phyloP scores from a whole-genome alignment of 495 filamentous ascomycete genomes.

The Podospora pseudoanserina region DNA sequence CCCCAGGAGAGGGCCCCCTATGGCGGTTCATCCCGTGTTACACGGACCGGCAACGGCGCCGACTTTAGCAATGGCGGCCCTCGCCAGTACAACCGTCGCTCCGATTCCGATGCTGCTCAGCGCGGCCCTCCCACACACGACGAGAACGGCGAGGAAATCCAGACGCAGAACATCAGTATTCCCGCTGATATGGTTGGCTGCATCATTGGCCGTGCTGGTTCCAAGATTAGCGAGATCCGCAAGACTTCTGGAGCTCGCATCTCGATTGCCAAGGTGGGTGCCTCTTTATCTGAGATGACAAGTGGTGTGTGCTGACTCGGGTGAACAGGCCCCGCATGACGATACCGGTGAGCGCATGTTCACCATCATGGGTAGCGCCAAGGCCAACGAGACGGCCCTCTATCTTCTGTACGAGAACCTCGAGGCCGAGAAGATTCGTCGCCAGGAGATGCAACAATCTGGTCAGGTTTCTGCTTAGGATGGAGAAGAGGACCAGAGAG shows the following conservation, averaged over 20 bases:
- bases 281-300: not conserved
- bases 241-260: constrained; percentile 94
- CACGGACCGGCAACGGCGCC: constrained; percentile 93
- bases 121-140: constrained; percentile 76
- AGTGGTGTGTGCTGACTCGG: not conserved
- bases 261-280: constrained; percentile 80
- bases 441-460: constrained; percentile 57
- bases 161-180: constrained; percentile 99
- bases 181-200: constrained; percentile 99
- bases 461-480: constrained; percentile 62
- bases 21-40: constrained; percentile 63
- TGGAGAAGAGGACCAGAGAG: constrained; percentile 22
- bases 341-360: constrained; percentile 99
- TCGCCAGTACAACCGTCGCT: constrained; percentile 67
- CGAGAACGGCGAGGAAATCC: constrained; percentile 94
- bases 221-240: constrained; percentile 97
- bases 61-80: constrained; percentile 85
- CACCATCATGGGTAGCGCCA: constrained; percentile 91
- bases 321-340: constrained; percentile 72
- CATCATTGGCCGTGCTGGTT: constrained; percentile 91
- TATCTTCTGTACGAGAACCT: constrained; percentile 98
- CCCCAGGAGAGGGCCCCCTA: constrained; percentile 47
- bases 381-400: constrained; percentile 89
- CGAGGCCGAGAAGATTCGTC: constrained; percentile 96
- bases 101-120: constrained; percentile 71